Conservation (phyloP, 202 grass and related monocot species). For the Panicum virgatum region DNA sequence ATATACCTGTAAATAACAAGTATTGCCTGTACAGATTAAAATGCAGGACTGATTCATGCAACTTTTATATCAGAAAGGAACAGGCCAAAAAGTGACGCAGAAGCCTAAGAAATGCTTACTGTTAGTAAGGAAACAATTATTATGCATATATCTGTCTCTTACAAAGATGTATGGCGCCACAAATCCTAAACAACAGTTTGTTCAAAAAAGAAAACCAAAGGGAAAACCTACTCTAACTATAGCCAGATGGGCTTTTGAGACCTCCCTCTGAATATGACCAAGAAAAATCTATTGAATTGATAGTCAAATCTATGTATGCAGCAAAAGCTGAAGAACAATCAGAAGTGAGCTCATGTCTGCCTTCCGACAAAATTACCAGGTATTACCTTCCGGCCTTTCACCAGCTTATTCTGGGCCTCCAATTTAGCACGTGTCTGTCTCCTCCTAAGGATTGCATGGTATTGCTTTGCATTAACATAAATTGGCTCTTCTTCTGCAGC, state of each 20-base stretch:
- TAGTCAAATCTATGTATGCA: constrained; percentile 19
- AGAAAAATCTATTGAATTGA: not conserved
- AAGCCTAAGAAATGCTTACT: constrained; percentile 2
- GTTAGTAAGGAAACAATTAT: not conserved
- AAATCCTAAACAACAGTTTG: not conserved
- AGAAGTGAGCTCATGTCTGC: not conserved
- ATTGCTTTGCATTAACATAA: constrained; percentile 96
- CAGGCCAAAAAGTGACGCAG: not conserved
- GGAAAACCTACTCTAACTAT: not conserved
- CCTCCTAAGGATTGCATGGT: constrained; percentile 87
- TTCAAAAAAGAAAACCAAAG: not conserved
- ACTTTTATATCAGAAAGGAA: constrained; percentile 14
- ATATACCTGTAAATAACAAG: not conserved
- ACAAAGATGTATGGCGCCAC: not conserved
- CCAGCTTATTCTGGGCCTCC: constrained; percentile 92
- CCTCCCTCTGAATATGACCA: constrained; percentile 11
- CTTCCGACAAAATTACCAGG: not conserved
- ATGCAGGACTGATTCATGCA: constrained; percentile 10
- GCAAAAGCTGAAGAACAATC: constrained; percentile 22
- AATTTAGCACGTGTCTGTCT: constrained; percentile 84
- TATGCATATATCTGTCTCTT: not conserved
- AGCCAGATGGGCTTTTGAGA: not conserved
- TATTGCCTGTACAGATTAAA: not conserved
- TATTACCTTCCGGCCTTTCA: constrained; percentile 88
- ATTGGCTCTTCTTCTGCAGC: constrained; percentile 73